Evolutionary conservation across 2,329 filamentous ascomycete species (phyloP).

Genomic region (Aureobasidium musti): DNA sequence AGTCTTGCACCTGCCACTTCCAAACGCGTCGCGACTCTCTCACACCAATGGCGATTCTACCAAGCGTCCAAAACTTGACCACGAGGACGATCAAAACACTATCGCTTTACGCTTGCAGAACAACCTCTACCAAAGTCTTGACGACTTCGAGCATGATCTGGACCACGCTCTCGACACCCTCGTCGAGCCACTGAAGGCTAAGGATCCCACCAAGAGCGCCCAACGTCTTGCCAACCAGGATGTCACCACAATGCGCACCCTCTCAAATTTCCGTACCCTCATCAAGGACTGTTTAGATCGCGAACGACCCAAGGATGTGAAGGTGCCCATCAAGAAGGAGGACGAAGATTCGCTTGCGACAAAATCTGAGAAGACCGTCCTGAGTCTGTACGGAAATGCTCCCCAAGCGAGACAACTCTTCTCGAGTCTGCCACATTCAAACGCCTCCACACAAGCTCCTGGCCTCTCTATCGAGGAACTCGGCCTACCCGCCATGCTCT

Average conservation of each 20-base stretch:
- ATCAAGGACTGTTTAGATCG: slow-evolving; percentile 37
- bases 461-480: slow-evolving; percentile 59
- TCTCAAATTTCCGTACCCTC: slow-evolving; percentile 37
- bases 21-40: slow-evolving; percentile 31
- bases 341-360: neutral
- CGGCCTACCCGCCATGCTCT: slow-evolving; percentile 72
- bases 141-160: slow-evolving; percentile 43
- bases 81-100: slow-evolving; percentile 39
- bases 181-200: slow-evolving; percentile 41
- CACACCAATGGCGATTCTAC: slow-evolving; percentile 45
- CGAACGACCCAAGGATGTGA: slow-evolving; percentile 32
- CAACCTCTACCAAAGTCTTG: slow-evolving; percentile 42
- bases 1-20: slow-evolving; percentile 47
- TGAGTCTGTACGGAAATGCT: slow-evolving; percentile 76
- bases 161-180: slow-evolving; percentile 45
- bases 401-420: slow-evolving; percentile 77
- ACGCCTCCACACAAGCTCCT: slow-evolving; percentile 31
- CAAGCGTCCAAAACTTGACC: slow-evolving; percentile 51
- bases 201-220: slow-evolving; percentile 30
- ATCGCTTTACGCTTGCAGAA: slow-evolving; percentile 45
- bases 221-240: slow-evolving; percentile 41
- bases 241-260: slow-evolving; percentile 41
- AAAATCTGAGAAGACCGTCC: slow-evolving; percentile 58
- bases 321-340: slow-evolving; percentile 28
- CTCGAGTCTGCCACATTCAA: slow-evolving; percentile 71